Evolutionary conservation across 208 protist genomes (phyloP), one percentile per base, ranked within the genome.

Genomic region (Acanthamoeba royreba): DNA sequence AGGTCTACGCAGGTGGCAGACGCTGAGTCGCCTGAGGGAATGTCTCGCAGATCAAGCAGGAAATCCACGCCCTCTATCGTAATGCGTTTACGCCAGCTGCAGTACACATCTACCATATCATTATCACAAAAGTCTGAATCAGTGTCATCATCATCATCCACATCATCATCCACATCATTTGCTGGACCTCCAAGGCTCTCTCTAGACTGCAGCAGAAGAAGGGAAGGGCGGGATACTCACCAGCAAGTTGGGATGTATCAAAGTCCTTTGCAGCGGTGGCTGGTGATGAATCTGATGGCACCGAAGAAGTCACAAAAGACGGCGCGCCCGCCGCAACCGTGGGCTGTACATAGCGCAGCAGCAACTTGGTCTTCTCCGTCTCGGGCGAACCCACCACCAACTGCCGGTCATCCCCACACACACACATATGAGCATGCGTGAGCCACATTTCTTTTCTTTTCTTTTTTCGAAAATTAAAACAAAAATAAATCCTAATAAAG

Each of bases 341-440:
- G 13, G 49, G 69, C 47, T 40, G 8, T 28, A 88, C 81, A 33
- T 66, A 88, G 9, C 31, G 81, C 5, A 88, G 40, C 25, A 88
- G 28, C 31, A 88, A 38, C 47, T 88, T 42, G 28, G 43, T 45
- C 81, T 88, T 88, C 17, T 88, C 13, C 13, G 49, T 63, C n/a
- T 88, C 81, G 0, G 81, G 46, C 28, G 81, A n/a, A 47, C 81
- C 81, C 31, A 88, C 33, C 42, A 88, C 81, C 81, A 88, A 88
- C 81, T 88, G 81, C 46, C 22, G 3, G n/a, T n/a, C n/a, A n/a
- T n/a, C n/a, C n/a, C n/a, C 19, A 22, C 40, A 69, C 17, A 69
- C 4, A n/a, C 53, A 15, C 2, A 15, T 61, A 61, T 3, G 53
- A n/a, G 4, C 2, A n/a, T n/a, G n/a, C n/a, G n/a, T n/a, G n/a